Conservation (phyloP, 2,329 filamentous ascomycete species). For the Chaetomiaceae sp. region DNA sequence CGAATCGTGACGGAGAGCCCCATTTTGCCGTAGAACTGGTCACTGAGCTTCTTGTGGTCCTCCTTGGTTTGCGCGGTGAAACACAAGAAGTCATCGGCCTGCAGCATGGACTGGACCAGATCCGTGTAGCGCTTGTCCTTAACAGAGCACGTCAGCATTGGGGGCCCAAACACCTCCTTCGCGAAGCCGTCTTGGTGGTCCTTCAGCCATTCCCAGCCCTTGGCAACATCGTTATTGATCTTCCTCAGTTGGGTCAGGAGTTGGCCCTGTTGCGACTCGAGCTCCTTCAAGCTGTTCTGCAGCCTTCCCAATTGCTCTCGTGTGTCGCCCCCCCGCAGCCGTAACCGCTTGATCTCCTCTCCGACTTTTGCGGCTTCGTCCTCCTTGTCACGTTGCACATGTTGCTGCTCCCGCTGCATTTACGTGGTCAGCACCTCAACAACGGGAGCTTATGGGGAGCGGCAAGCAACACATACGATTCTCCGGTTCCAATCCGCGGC, state of each 20-base stretch:
- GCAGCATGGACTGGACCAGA: conserved; percentile 47
- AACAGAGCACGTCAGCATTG: conserved; percentile 72
- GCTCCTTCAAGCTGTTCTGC: conserved; percentile 45
- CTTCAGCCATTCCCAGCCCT: conserved; percentile 78
- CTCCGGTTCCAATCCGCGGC: conserved; percentile 62
- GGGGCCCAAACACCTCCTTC: conserved; percentile 72
- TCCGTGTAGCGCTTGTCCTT: conserved; percentile 62
- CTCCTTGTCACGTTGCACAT: conserved; percentile 47
- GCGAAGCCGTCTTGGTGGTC: conserved; percentile 63
- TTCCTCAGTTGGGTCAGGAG: conserved; percentile 60
- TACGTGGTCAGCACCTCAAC: conserved; percentile 22
- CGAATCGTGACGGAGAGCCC: conserved; percentile 67
- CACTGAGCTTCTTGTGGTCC: conserved; percentile 69
- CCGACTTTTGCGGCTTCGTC: conserved; percentile 34
- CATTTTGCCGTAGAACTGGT: conserved; percentile 57
- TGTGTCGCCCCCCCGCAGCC: conserved; percentile 36
- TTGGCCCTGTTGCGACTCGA: conserved; percentile 71
- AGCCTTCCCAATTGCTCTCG: conserved; percentile 32
- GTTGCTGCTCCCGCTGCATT: conserved; percentile 53
- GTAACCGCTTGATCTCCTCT: conserved; percentile 29
- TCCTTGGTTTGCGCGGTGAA: conserved; percentile 70
- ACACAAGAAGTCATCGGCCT: conserved; percentile 49
- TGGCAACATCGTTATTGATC: conserved; percentile 56
- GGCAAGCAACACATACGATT: conserved; percentile 52
- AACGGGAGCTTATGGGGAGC: background rate